Evolutionary conservation across 2,329 filamentous ascomycete genomes (phyloP).

Genomic region (Talaromyces rugulosus): DNA sequence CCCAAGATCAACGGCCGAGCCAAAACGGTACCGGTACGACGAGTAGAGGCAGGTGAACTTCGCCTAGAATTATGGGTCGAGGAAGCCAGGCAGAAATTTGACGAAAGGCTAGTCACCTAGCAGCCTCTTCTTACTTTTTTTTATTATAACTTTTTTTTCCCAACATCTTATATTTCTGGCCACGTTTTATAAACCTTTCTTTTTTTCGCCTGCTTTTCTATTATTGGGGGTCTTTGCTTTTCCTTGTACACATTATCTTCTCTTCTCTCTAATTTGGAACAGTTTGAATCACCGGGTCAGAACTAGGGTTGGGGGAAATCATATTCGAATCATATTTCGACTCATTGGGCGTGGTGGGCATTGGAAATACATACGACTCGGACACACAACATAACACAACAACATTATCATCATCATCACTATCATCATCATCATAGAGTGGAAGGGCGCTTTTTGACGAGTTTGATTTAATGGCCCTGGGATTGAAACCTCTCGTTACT

Average conservation of each 20-base stretch:
- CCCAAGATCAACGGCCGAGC: conserved; percentile 44
- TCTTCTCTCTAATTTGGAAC: conserved; percentile 2
- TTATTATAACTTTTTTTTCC: neutral
- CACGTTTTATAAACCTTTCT: neutral
- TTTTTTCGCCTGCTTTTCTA: neutral
- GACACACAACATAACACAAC: neutral
- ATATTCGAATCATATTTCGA: conserved; percentile 1
- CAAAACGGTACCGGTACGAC: conserved; percentile 58
- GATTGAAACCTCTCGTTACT: conserved; percentile 1
- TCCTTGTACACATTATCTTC: conserved; percentile 4
- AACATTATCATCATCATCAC: neutral
- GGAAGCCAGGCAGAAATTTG: conserved; percentile 55
- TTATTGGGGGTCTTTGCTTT: neutral
- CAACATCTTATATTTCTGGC: neutral
- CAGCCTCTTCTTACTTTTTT: neutral
- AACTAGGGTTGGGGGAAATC: conserved; percentile 1
- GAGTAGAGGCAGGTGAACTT: conserved; percentile 62
- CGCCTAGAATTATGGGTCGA: conserved; percentile 68
- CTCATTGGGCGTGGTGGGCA: neutral
- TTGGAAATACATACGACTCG: conserved; percentile 1
- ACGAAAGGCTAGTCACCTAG: conserved; percentile 12
- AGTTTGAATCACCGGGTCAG: conserved; percentile 2
- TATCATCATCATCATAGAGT: conserved; percentile 1
- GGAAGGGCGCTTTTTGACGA: conserved; percentile 6
- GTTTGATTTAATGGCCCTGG: conserved; percentile 2